These are phyloP conservation scores for Aspergillus tamarii DNA, from an alignment of 2,329 filamentous ascomycete species.

Conservation along the genomic window DNA sequence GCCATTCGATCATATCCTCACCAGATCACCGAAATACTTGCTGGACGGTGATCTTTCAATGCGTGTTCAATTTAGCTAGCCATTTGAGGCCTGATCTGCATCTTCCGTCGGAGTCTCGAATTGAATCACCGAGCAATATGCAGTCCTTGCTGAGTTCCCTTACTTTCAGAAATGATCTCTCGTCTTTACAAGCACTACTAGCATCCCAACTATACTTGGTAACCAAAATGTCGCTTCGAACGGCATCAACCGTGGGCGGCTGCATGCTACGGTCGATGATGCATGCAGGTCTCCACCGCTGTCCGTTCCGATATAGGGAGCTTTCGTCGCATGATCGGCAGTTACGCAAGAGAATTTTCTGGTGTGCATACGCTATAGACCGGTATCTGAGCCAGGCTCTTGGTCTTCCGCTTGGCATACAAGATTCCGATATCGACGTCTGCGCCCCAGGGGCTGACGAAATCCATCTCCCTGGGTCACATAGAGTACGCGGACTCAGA, in stretches of 20 bases:
- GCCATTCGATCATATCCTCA: background rate
- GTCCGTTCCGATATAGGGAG: constrained; percentile 54
- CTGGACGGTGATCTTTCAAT: constrained; percentile 50
- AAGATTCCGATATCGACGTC: constrained; percentile 48
- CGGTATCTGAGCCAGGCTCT: constrained; percentile 46
- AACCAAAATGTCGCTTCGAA: constrained; percentile 52
- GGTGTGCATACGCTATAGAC: constrained; percentile 47
- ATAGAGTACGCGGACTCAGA: constrained; percentile 1
- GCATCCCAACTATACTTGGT: constrained; percentile 54
- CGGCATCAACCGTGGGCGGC: constrained; percentile 54
- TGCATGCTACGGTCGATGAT: constrained; percentile 52
- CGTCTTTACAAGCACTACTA: constrained; percentile 54
- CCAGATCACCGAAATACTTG: constrained; percentile 29
- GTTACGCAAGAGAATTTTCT: constrained; percentile 47
- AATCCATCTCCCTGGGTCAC: constrained; percentile 36
- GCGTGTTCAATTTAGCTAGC: constrained; percentile 55
- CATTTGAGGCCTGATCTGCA: constrained; percentile 36
- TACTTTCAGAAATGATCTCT: constrained; percentile 47
- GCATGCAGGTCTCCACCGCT: constrained; percentile 56
- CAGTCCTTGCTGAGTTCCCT: constrained; percentile 42
- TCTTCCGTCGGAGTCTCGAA: constrained; percentile 39
- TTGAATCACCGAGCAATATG: constrained; percentile 44
- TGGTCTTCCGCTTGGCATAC: constrained; percentile 44
- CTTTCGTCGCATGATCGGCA: constrained; percentile 47
- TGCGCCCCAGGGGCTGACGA: constrained; percentile 52